A percentile compares a stretch with the other conserved stretches of the same genome.
Conservation (phyloP, 768 basidiomycete genomes). For the Boletus reticuloceps region DNA sequence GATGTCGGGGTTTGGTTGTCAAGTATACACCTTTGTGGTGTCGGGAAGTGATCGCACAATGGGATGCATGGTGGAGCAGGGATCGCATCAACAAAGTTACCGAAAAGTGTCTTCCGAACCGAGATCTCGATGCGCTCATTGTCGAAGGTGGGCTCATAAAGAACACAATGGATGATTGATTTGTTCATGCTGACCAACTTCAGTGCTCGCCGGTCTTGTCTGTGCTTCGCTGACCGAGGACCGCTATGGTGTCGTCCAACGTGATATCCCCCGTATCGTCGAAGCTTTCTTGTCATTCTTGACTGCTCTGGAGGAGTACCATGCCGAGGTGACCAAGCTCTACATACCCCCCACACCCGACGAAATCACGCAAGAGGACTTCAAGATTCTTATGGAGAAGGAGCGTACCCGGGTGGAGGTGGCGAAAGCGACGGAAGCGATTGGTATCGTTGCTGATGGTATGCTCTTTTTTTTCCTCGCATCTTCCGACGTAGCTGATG, state of each 20-base stretch:
- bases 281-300: slow-evolving; percentile 74
- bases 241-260: slow-evolving; percentile 77
- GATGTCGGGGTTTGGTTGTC: slow-evolving; percentile 3
- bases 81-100: slow-evolving; percentile 52
- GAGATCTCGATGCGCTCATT: slow-evolving; percentile 60
- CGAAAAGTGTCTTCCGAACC: slow-evolving; percentile 54
- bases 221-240: slow-evolving; percentile 79
- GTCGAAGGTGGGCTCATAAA: slow-evolving; percentile 50
- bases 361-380: slow-evolving; percentile 25
- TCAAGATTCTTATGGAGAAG: slow-evolving; percentile 34
- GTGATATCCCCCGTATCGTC: slow-evolving; percentile 78
- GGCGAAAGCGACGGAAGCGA: slow-evolving; percentile 50
- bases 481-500: not conserved
- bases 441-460: slow-evolving; percentile 61
- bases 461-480: slow-evolving; percentile 11
- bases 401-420: slow-evolving; percentile 48
- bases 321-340: slow-evolving; percentile 46
- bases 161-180: not conserved
- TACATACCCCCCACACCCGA: slow-evolving; percentile 39
- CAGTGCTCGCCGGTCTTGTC: slow-evolving; percentile 58
- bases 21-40: slow-evolving; percentile 38
- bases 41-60: slow-evolving; percentile 21
- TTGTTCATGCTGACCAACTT: not conserved
- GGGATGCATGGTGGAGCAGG: slow-evolving; percentile 53
- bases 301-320: slow-evolving; percentile 62